Percentiles rank a stretch among this genome's conserved stretches.
Conservation (phyloP, 2,329 filamentous ascomycete species). For the Saccharata proteae region DNA sequence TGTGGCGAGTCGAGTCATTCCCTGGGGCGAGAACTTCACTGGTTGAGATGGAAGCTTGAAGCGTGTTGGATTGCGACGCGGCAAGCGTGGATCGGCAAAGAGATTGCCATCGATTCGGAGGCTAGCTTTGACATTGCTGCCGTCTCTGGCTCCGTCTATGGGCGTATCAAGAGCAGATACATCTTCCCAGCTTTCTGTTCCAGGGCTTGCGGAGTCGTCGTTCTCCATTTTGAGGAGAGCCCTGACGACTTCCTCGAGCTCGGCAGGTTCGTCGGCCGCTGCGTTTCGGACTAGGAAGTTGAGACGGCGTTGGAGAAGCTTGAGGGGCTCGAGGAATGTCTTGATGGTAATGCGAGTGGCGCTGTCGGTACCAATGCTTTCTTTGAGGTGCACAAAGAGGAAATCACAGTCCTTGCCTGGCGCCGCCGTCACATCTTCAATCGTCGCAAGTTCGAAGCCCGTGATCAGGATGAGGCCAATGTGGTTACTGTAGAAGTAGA, state of each 20-base stretch:
- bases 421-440: slow-evolving; percentile 80
- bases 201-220: slow-evolving; percentile 50
- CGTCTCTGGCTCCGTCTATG: slow-evolving; percentile 37
- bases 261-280: slow-evolving; percentile 56
- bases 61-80: slow-evolving; percentile 44
- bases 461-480: slow-evolving; percentile 82
- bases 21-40: slow-evolving; percentile 72
- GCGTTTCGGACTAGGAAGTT: slow-evolving; percentile 77
- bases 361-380: slow-evolving; percentile 43
- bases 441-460: slow-evolving; percentile 58
- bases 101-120: slow-evolving; percentile 52
- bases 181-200: slow-evolving; percentile 86
- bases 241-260: slow-evolving; percentile 57
- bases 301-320: slow-evolving; percentile 68
- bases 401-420: slow-evolving; percentile 88
- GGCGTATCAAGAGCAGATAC: slow-evolving; percentile 46
- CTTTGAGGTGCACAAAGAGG: slow-evolving; percentile 69
- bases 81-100: slow-evolving; percentile 32
- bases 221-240: slow-evolving; percentile 65
- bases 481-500: slow-evolving; percentile 96
- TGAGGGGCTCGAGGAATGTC: slow-evolving; percentile 79
- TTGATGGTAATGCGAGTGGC: slow-evolving; percentile 75
- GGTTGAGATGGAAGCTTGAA: slow-evolving; percentile 73
- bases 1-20: slow-evolving; percentile 62
- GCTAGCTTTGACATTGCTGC: slow-evolving; percentile 34